Conservation (phyloP, 495 filamentous ascomycete genomes). For the Staphylotrichum longicolle region DNA sequence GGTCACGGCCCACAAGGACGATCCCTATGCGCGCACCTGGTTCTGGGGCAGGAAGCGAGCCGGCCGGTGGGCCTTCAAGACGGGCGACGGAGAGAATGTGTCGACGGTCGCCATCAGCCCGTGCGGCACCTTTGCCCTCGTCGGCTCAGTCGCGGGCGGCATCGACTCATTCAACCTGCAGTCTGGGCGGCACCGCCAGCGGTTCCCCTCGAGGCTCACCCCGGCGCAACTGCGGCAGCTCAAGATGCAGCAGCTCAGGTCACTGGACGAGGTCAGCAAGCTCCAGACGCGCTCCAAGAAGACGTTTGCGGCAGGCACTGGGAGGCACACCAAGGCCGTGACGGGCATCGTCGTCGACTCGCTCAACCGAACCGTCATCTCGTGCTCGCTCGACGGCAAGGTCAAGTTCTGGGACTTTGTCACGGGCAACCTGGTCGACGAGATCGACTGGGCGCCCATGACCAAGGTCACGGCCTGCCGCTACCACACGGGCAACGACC, state of each 20-base stretch:
- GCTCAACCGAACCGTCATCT: slow-evolving; percentile 77
- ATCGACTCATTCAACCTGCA: slow-evolving; percentile 97
- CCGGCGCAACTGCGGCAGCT: slow-evolving; percentile 62
- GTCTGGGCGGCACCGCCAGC: slow-evolving; percentile 79
- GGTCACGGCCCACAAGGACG: slow-evolving; percentile 86
- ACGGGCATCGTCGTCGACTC: slow-evolving; percentile 83
- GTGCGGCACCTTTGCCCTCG: slow-evolving; percentile 90
- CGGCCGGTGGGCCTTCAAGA: slow-evolving; percentile 89
- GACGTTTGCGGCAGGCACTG: slow-evolving; percentile 46
- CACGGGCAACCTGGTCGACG: slow-evolving; percentile 70
- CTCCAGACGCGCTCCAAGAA: slow-evolving; percentile 42
- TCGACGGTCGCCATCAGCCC: slow-evolving; percentile 83
- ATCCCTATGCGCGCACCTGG: slow-evolving; percentile 87
- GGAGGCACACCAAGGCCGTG: slow-evolving; percentile 75
- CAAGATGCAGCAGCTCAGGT: slow-evolving; percentile 52
- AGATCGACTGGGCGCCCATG: slow-evolving; percentile 84
- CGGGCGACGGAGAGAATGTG: slow-evolving; percentile 77
- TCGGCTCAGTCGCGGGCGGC: slow-evolving; percentile 77
- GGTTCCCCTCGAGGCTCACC: slow-evolving; percentile 71
- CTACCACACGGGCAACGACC: slow-evolving; percentile 75
- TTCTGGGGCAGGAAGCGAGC: slow-evolving; percentile 94
- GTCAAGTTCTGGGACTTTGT: slow-evolving; percentile 97
- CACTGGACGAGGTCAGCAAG: slow-evolving; percentile 48
- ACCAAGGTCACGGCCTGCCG: slow-evolving; percentile 72
- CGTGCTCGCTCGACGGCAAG: slow-evolving; percentile 86